Conservation (phyloP, 164 flowering plant genomes). For the Aristolochia californica region DNA sequence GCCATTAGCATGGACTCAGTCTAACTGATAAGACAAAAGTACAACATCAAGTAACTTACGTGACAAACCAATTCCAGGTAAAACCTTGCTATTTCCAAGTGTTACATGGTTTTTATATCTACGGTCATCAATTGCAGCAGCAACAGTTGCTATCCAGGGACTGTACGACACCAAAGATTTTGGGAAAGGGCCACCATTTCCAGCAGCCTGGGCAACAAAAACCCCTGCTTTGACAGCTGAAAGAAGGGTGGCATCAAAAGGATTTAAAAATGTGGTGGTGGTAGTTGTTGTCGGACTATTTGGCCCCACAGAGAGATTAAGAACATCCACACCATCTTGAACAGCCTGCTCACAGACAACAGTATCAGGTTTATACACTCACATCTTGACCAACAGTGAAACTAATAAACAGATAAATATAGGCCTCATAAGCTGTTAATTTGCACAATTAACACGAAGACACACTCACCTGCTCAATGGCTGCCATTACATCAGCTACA, state of each 20-base stretch:
- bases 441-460: not conserved
- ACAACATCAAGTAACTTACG: slow-evolving; percentile 46
- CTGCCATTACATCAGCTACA: slow-evolving; percentile 96
- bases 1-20: not conserved
- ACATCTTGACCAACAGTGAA: not conserved
- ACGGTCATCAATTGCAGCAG: slow-evolving; percentile 95
- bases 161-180: slow-evolving; percentile 88
- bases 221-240: slow-evolving; percentile 95
- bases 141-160: slow-evolving; percentile 96
- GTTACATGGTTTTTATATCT: slow-evolving; percentile 83
- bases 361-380: not conserved
- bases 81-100: slow-evolving; percentile 74
- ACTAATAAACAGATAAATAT: not conserved
- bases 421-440: not conserved
- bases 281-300: slow-evolving; percentile 88
- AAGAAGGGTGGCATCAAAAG: slow-evolving; percentile 90
- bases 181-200: slow-evolving; percentile 98
- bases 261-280: slow-evolving; percentile 79
- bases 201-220: slow-evolving; percentile 97
- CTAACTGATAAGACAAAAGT: not conserved
- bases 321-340: slow-evolving; percentile 94
- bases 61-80: slow-evolving; percentile 83
- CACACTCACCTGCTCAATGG: slow-evolving; percentile 79
- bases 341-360: slow-evolving; percentile 62
- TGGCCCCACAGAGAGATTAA: slow-evolving; percentile 94